Conservation (phyloP, 1,284 basidiomycete genomes). For the Phylloboletellus chloephorus region DNA sequence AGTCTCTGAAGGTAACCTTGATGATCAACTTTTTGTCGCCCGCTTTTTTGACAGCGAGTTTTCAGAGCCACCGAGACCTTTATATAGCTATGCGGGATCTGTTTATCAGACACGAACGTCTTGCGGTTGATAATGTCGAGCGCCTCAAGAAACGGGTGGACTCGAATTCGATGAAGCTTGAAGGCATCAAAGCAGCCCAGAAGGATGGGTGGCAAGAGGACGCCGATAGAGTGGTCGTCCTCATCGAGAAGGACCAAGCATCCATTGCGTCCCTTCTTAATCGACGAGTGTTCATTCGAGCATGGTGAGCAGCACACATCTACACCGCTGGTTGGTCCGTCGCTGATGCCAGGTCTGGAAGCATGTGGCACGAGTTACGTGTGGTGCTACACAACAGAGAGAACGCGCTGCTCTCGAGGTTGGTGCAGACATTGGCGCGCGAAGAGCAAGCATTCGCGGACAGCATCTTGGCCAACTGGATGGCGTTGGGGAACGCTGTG, state of each 20-base stretch:
- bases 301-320: conserved; percentile 58
- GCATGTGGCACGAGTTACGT: conserved; percentile 89
- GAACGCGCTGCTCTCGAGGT: conserved; percentile 71
- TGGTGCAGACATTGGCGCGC: conserved; percentile 64
- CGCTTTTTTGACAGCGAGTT: conserved; percentile 13
- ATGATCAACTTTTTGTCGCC: background rate
- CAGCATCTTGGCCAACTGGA: conserved; percentile 65
- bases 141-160: conserved; percentile 82
- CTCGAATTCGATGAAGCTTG: conserved; percentile 66
- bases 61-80: conserved; percentile 78
- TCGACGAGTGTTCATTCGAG: conserved; percentile 77
- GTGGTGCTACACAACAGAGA: conserved; percentile 86
- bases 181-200: conserved; percentile 58
- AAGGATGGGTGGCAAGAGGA: conserved; percentile 83
- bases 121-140: conserved; percentile 83
- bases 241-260: conserved; percentile 74
- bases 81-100: conserved; percentile 82
- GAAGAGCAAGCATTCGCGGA: conserved; percentile 68
- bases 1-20: conserved; percentile 61
- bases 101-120: conserved; percentile 74
- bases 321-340: background rate
- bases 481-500: conserved; percentile 60
- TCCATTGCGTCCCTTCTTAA: conserved; percentile 65
- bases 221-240: conserved; percentile 62
- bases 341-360: conserved; percentile 27